Evolutionary conservation across 441 rosid genomes (phyloP).

Genomic region (Populus hybrid): DNA sequence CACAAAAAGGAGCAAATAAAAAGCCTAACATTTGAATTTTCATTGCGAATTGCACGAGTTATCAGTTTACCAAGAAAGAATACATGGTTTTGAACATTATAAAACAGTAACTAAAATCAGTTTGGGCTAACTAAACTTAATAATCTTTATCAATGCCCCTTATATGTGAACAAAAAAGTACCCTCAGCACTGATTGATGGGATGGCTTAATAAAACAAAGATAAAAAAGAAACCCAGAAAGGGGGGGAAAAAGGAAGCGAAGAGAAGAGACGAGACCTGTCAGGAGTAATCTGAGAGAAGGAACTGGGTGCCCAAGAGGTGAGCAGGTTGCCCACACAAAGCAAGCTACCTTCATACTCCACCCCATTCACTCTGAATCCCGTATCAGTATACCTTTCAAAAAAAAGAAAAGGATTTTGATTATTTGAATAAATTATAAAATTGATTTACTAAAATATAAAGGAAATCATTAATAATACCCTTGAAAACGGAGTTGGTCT

Average conservation of each 20-base stretch:
- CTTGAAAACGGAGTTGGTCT: slow-evolving; percentile 89
- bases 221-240: neutral
- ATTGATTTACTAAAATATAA: neutral
- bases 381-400: slow-evolving; percentile 58
- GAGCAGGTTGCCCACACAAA: slow-evolving; percentile 78
- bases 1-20: neutral
- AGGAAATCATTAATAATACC: slow-evolving; percentile 21
- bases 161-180: neutral
- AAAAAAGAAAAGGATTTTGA: neutral
- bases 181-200: neutral
- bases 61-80: neutral
- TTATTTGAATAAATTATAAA: neutral
- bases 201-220: neutral
- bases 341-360: slow-evolving; percentile 79
- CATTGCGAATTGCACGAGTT: too few species aligned
- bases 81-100: neutral
- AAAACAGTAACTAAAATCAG: neutral
- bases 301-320: slow-evolving; percentile 77
- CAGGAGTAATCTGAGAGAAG: slow-evolving; percentile 66
- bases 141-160: neutral
- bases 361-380: slow-evolving; percentile 79
- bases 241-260: slow-evolving; percentile 4
- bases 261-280: slow-evolving; percentile 40
- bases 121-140: neutral
- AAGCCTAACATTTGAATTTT: neutral